phyloP scores from a whole-genome alignment of 768 basidiomycete species.

The Boletus patriciae region DNA sequence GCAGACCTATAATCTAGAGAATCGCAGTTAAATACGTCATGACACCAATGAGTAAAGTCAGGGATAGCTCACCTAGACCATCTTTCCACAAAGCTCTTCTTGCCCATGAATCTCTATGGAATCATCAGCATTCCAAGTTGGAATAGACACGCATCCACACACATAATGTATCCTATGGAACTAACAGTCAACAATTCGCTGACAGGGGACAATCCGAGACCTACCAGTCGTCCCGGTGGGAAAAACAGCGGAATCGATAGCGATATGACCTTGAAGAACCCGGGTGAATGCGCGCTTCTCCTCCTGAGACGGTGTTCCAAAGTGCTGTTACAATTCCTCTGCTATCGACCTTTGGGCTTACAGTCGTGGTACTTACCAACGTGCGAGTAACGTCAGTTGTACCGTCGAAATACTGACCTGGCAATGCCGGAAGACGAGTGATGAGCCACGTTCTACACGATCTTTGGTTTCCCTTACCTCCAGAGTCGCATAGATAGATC shows the following conservation, averaged over 20 bases:
- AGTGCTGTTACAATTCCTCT: slow-evolving; percentile 56
- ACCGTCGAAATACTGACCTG: slow-evolving; percentile 86
- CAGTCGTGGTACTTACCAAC: slow-evolving; percentile 50
- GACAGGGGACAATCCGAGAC: slow-evolving; percentile 1
- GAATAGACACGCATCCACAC: slow-evolving; percentile 13
- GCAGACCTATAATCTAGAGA: slow-evolving; percentile 56
- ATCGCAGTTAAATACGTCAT: background rate
- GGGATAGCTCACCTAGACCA: slow-evolving; percentile 62
- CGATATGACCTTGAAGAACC: slow-evolving; percentile 88
- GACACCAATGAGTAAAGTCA: background rate
- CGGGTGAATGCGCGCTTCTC: slow-evolving; percentile 89
- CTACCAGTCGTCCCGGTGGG: slow-evolving; percentile 76
- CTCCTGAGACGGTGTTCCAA: slow-evolving; percentile 78
- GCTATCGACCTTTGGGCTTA: background rate
- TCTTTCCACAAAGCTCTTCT: slow-evolving; percentile 81
- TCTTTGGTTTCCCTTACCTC: slow-evolving; percentile 46
- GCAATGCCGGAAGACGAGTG: background rate
- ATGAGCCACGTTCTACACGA: background rate
- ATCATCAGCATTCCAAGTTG: background rate
- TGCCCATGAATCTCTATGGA: slow-evolving; percentile 73
- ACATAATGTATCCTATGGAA: slow-evolving; percentile 56
- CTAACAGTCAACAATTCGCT: background rate
- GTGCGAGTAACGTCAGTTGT: slow-evolving; percentile 95
- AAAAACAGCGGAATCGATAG: slow-evolving; percentile 83
- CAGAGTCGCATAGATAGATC: slow-evolving; percentile 85